Evolutionary conservation across 129 eudicot genomes (phyloP), one percentile per base, ranked within the genome.

Genomic region (Rutidosis leptorrhynchoides): DNA sequence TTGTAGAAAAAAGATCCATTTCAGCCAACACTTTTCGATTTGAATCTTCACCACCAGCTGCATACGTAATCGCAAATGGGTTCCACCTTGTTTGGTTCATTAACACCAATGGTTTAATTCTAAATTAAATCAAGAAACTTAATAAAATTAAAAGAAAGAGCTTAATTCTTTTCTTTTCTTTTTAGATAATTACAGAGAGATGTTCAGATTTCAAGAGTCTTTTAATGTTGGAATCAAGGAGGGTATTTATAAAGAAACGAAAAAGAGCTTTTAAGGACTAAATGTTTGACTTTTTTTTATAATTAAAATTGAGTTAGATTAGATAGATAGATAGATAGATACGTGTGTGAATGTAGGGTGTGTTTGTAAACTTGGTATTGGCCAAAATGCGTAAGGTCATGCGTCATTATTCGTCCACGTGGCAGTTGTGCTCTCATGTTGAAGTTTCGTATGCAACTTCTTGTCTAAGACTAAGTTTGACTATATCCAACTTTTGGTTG

Each of bases 1-100:
- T 69, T 40, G 79, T 75, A 2, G 92, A 73, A 49, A 91, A 91
- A 49, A 87, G 90, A 75, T 91, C 94, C 37, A 90, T 83, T 37
- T 72, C 95, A 19, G 78, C 89, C 19, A 68, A 45, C 24, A 74
- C 80, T 61, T 23, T 68, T 52, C 77, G 73, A n/a, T 48, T 52
- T 2, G 40, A 29, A 12, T 70, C 79, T 16, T 40, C 62, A 26
- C 61, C 77, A 32, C 4, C 64, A 1, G 40, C 14, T 2, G 2
- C 29, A 55, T 16, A 48, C 10, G 8, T 5, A 40, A 80, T 76
- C 23, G 51, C 26, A 42, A 64, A 48, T 2, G 72, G 69, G 56
- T 62, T 76, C 69, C 70, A 30, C 77, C 86, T 62, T 1, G 86
- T 81, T 46, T 76, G 63, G 68, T 75, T 71, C 53, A 84, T 68